Evolutionary conservation across 768 basidiomycete species (phyloP), one percentile per base, ranked within the genome.

Genomic region (Amanita pallidorosea): DNA sequence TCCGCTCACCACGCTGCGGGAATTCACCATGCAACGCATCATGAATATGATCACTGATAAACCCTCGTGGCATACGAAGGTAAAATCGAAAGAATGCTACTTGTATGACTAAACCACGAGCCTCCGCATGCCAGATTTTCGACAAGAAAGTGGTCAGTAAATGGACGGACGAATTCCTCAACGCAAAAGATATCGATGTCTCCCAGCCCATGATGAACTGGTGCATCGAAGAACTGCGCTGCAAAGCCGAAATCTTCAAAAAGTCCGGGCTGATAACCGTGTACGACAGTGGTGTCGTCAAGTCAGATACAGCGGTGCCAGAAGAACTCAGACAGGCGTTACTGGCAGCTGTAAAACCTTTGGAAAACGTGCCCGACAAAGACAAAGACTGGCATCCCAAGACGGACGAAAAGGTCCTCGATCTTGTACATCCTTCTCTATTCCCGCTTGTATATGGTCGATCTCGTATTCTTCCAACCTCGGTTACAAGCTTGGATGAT

Each of bases 1-100:
- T 22, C 45, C 51, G 15, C 37, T 61, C 40, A 60, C 54, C 5
- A 65, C 65, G 0, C 47, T 65, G 7, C 64, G 67, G 13, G 67
- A 68, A 47, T 55, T 65, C 7, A 57, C 58, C 3, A 69, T 69
- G 69, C 47, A 67, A 12, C 59, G 58, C 7, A 57, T 69, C 35
- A 69, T 70, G 66, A 67, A 70, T 53, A 49, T 43, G 18, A 48
- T 66, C 13, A 68, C 67, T 0, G 67, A 70, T 47, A 67, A 70
- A 54, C 47, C 56, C 0, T 60, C 64, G 12, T 69, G 69, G 69
- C 49, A 64, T 40, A 47, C 47, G 31, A 67, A 70, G 57, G 68
- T 63, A 53, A 34, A 27, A n/a, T n/a, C n/a, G n/a, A n/a, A n/a
- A n/a, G 29, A n/a, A 7, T 5, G 22, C 20, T n/a, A 27, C 6